Percentiles rank a stretch among this genome's conserved stretches.
These are phyloP conservation scores for Bremia lactucae DNA, from an alignment of 352 stramenopile species.

Conservation along the genomic window DNA sequence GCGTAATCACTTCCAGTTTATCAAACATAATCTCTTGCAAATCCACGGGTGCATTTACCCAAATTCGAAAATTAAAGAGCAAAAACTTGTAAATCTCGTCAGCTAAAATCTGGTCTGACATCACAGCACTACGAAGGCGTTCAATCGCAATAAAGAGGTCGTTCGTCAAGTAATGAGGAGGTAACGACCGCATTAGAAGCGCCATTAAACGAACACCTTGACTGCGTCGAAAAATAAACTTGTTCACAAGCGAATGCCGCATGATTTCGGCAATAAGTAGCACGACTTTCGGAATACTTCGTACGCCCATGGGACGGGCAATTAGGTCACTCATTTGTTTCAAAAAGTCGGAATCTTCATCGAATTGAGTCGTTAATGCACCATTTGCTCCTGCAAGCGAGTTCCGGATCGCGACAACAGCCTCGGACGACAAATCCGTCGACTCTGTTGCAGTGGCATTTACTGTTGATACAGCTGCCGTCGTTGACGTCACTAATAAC, in stretches of 20 bases:
- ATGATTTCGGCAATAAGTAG: slow-evolving; percentile 76
- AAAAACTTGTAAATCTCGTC: slow-evolving; percentile 80
- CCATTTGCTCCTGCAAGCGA: slow-evolving; percentile 7
- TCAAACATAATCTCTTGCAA: slow-evolving; percentile 67
- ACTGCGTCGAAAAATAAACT: slow-evolving; percentile 75
- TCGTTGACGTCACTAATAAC: slow-evolving; percentile 43
- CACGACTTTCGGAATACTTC: slow-evolving; percentile 64
- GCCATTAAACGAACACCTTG: slow-evolving; percentile 65
- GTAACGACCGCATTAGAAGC: slow-evolving; percentile 54
- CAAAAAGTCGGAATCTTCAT: slow-evolving; percentile 65
- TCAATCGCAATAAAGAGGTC: slow-evolving; percentile 68
- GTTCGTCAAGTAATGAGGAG: slow-evolving; percentile 49
- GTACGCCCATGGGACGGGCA: slow-evolving; percentile 53
- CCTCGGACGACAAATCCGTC: slow-evolving; percentile 1
- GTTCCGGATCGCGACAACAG: slow-evolving; percentile 1
- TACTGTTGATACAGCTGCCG: slow-evolving; percentile 21
- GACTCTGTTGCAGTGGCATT: slow-evolving; percentile 8
- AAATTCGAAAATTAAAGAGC: slow-evolving; percentile 81
- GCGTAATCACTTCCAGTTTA: slow-evolving; percentile 69
- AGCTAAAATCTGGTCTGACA: slow-evolving; percentile 64
- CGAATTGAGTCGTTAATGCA: slow-evolving; percentile 46
- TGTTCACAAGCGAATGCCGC: slow-evolving; percentile 79
- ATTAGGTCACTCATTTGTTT: slow-evolving; percentile 67
- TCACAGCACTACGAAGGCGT: slow-evolving; percentile 55
- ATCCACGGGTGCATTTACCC: slow-evolving; percentile 63